Percentiles rank a stretch among this genome's conserved stretches.
These are phyloP conservation scores for Areca catechu DNA, from an alignment of 176 grass and related monocot genomes.

Conservation along the genomic window DNA sequence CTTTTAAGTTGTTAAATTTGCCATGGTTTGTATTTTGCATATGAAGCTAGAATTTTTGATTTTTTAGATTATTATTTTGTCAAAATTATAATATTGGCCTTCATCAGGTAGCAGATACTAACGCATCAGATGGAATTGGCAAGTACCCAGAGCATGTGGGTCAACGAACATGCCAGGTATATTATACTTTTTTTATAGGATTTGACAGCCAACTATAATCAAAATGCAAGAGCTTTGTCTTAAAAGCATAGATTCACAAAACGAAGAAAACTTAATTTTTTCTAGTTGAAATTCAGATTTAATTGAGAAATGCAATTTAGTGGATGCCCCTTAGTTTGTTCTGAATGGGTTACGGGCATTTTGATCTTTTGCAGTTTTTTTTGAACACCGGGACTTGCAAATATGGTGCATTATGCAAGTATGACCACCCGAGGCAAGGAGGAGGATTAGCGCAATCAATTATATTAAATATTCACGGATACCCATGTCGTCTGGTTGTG, in stretches of 20 bases:
- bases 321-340: too few species aligned
- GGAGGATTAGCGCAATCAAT: constrained; percentile 28
- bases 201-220: too few species aligned
- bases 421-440: constrained; percentile 67
- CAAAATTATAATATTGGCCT: too few species aligned
- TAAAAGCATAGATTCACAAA: too few species aligned
- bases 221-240: too few species aligned
- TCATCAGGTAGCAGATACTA: constrained; percentile 7
- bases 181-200: too few species aligned
- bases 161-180: constrained; percentile 73
- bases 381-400: constrained; percentile 84
- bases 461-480: constrained; percentile 52
- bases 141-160: constrained; percentile 65
- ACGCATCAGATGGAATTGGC: constrained; percentile 13
- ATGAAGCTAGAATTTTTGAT: too few species aligned
- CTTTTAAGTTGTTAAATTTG: background rate
- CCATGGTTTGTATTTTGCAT: too few species aligned
- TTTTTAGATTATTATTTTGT: background rate
- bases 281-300: too few species aligned
- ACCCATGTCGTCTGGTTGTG: constrained; percentile 51
- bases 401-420: constrained; percentile 74
- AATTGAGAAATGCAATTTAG: too few species aligned
- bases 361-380: constrained; percentile 47
- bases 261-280: too few species aligned
- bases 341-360: too few species aligned